phyloP scores from a whole-genome alignment of 2,329 filamentous ascomycete genomes.

The Aspergillus carbonarius region DNA sequence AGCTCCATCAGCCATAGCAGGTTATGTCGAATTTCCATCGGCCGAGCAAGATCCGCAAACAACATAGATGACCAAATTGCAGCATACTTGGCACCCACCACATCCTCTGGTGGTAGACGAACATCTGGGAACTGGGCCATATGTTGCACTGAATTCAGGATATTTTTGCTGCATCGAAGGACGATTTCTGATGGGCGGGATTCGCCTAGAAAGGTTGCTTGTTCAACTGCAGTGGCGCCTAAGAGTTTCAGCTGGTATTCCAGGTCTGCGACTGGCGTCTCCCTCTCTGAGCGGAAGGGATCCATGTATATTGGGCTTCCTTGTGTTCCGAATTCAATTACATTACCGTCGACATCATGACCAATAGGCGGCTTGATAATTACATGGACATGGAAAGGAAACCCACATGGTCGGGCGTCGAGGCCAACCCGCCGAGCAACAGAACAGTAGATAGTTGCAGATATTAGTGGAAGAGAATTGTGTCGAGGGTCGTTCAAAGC shows the following conservation, averaged over 20 bases:
- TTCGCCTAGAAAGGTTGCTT: conserved; percentile 59
- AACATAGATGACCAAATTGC: conserved; percentile 70
- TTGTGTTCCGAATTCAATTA: conserved; percentile 15
- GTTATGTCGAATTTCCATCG: conserved; percentile 58
- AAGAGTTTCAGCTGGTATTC: conserved; percentile 58
- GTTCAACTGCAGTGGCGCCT: conserved; percentile 42
- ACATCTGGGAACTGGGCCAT: conserved; percentile 35
- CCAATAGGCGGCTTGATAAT: conserved; percentile 66
- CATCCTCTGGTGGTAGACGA: conserved; percentile 47
- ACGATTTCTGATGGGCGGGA: conserved; percentile 67
- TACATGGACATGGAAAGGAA: conserved; percentile 82
- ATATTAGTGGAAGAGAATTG: conserved; percentile 81
- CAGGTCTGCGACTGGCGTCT: conserved; percentile 63
- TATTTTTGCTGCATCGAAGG: conserved; percentile 75
- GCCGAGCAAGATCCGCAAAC: conserved; percentile 44
- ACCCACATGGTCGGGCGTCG: conserved; percentile 73
- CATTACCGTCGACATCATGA: conserved; percentile 58
- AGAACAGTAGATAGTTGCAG: conserved; percentile 80
- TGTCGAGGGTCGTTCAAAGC: conserved; percentile 71
- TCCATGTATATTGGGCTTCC: conserved; percentile 74
- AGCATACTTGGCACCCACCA: conserved; percentile 66
- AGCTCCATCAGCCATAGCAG: conserved; percentile 65
- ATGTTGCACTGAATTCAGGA: conserved; percentile 68
- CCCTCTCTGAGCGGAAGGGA: conserved; percentile 69
- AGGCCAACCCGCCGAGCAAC: conserved; percentile 73